Base-by-base conservation (phyloP, 2,329 filamentous ascomycete genomes). In the Tolypocladium pustulatum region DNA sequence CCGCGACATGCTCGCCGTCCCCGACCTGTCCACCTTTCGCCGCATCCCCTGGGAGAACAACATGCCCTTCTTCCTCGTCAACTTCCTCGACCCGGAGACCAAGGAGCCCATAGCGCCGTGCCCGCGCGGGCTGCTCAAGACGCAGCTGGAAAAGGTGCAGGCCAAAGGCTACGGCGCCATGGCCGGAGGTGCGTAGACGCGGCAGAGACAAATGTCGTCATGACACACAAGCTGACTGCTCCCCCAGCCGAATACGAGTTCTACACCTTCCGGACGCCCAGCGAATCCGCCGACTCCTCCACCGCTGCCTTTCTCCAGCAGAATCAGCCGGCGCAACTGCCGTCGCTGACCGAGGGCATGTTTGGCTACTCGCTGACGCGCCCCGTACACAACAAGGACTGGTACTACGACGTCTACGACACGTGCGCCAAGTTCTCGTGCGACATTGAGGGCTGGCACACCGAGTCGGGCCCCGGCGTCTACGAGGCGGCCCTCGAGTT, bases 401-500 rank as follows among this genome's bases (percentile, higher is more conserved):
- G 93, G 76, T 97, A 89, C 75, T 96, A 96, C 71, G 85, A 88
- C 53, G 83, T 96, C 55, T 96, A 90, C 73, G 84, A 95, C 63
- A 83, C 87, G 0, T 95, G 91, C 75, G 80, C 82, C 63, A 78
- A 84, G 61, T 96, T 96, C 75, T 77, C 81, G 46, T 94, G 90
- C 68, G 82, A 88, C 62, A 89, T 97, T 55, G 92, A 97, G 72
- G 91, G 92, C 53, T 97, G 92, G 92, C 92, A 97, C 76, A 96
- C 92, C 10, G 92, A 97, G 75, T 92, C 88, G 64, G 92, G 92
- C 0, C 92, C 92, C 0, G 92, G 92, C 52, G 94, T 99, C 4
- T 97, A 93, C 71, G 94, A 99, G 76, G 94, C 94, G 15, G 91
- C 94, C 22, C 82, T 99, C 55, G 89, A 96, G 71, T 97, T 95